Evolutionary conservation across 352 stramenopile species (phyloP).

Genomic region (Phytopythium sindhum): DNA sequence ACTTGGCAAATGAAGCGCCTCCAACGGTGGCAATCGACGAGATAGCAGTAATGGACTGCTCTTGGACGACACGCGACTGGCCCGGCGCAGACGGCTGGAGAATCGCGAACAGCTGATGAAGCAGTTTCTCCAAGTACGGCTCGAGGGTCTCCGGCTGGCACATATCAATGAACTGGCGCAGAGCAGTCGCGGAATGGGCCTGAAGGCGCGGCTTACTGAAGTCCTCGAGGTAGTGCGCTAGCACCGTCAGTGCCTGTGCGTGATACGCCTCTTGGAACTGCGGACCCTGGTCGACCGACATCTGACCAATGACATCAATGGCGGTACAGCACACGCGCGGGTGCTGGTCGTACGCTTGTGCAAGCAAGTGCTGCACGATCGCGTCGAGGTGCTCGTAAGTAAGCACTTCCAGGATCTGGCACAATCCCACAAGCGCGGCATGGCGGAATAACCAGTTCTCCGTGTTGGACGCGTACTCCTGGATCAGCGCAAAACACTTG

Average conservation of each 20-base stretch:
- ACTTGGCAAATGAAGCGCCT: slow-evolving; percentile 57
- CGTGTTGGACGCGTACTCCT: slow-evolving; percentile 55
- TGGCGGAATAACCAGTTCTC: slow-evolving; percentile 78
- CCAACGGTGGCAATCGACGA: slow-evolving; percentile 73
- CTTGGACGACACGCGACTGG: slow-evolving; percentile 56
- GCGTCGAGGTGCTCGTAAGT: slow-evolving; percentile 58
- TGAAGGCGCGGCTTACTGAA: slow-evolving; percentile 58
- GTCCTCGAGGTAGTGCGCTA: slow-evolving; percentile 68
- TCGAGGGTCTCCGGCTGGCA: slow-evolving; percentile 56
- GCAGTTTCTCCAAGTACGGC: slow-evolving; percentile 72
- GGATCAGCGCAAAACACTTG: slow-evolving; percentile 74
- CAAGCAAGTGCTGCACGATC: slow-evolving; percentile 64
- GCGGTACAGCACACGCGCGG: slow-evolving; percentile 80
- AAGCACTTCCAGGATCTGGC: slow-evolving; percentile 80
- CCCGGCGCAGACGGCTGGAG: slow-evolving; percentile 36
- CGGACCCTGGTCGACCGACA: slow-evolving; percentile 74
- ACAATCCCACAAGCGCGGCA: slow-evolving; percentile 72
- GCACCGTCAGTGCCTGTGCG: slow-evolving; percentile 49
- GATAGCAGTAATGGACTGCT: slow-evolving; percentile 80
- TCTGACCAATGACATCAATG: slow-evolving; percentile 79
- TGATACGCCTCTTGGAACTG: slow-evolving; percentile 81
- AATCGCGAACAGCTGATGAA: slow-evolving; percentile 64
- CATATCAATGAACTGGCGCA: slow-evolving; percentile 86
- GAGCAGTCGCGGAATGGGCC: slow-evolving; percentile 65
- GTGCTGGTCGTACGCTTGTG: slow-evolving; percentile 64